A percentile compares a stretch with the other conserved stretches of the same genome.
phyloP scores from a whole-genome alignment of 2,329 filamentous ascomycete species.

The Fusarium redolens region DNA sequence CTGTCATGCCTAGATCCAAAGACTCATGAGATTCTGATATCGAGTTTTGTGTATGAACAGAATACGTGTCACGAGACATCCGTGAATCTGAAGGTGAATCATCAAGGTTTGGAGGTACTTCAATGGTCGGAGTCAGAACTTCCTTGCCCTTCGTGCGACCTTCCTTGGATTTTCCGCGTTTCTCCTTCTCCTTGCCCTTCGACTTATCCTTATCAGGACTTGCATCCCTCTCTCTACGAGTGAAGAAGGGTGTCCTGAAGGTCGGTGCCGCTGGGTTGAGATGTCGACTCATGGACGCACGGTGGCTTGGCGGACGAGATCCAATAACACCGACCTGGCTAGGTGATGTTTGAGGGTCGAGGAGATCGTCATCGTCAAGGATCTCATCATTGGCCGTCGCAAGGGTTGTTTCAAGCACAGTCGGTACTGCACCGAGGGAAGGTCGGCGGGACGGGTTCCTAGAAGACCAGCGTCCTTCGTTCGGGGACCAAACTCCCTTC shows the following conservation, averaged over 20 bases:
- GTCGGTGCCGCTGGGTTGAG: constrained; percentile 91
- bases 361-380: constrained; percentile 66
- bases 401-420: constrained; percentile 68
- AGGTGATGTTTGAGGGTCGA: constrained; percentile 63
- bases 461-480: constrained; percentile 64
- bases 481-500: constrained; percentile 73
- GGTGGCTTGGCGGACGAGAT: constrained; percentile 69
- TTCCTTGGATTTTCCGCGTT: constrained; percentile 49
- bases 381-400: constrained; percentile 74
- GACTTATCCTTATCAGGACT: constrained; percentile 38
- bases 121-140: constrained; percentile 53
- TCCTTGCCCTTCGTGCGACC: constrained; percentile 54
- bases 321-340: constrained; percentile 80
- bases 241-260: constrained; percentile 80
- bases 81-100: constrained; percentile 65
- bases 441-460: constrained; percentile 82
- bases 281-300: constrained; percentile 64
- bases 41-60: constrained; percentile 68
- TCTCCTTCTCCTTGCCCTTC: constrained; percentile 51
- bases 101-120: constrained; percentile 52
- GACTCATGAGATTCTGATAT: constrained; percentile 71
- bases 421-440: constrained; percentile 82
- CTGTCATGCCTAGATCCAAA: constrained; percentile 63
- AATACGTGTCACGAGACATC: constrained; percentile 66
- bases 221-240: constrained; percentile 54